Percentiles rank a stretch among this genome's conserved stretches.
Conservation (phyloP, 768 basidiomycete species). For the Cytidiella melzeri region DNA sequence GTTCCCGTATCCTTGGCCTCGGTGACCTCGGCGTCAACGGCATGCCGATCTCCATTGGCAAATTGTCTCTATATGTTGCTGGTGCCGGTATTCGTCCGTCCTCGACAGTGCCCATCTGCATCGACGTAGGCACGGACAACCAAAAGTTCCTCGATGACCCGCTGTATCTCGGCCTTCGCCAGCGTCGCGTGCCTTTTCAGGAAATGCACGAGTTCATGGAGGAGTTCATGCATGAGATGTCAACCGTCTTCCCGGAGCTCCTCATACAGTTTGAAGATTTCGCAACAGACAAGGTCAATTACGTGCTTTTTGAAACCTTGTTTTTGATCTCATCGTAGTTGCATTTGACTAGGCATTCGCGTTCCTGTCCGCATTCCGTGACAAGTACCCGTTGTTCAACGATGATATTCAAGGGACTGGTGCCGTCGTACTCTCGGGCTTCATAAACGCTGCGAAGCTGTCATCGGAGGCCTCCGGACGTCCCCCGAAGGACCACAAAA, state of each 20-base stretch:
- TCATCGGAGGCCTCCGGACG: slow-evolving; percentile 64
- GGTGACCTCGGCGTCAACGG: slow-evolving; percentile 81
- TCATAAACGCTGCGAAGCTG: slow-evolving; percentile 81
- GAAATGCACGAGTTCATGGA: slow-evolving; percentile 85
- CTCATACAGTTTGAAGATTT: slow-evolving; percentile 94
- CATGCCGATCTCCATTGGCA: slow-evolving; percentile 89
- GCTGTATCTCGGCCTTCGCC: slow-evolving; percentile 81
- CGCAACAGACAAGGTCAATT: slow-evolving; percentile 62
- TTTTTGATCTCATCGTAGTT: not conserved
- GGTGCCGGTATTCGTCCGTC: slow-evolving; percentile 80
- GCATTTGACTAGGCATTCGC: slow-evolving; percentile 52
- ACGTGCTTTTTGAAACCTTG: not conserved
- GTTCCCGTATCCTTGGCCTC: slow-evolving; percentile 83
- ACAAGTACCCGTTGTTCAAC: slow-evolving; percentile 77
- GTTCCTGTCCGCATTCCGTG: slow-evolving; percentile 72
- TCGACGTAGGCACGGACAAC: slow-evolving; percentile 90
- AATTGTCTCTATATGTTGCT: slow-evolving; percentile 84
- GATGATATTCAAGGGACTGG: slow-evolving; percentile 91
- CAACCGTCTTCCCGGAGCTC: slow-evolving; percentile 66
- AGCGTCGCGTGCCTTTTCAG: slow-evolving; percentile 54
- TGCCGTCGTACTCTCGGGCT: slow-evolving; percentile 85
- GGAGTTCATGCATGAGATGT: slow-evolving; percentile 86
- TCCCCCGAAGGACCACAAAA: slow-evolving; percentile 67
- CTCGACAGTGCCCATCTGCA: slow-evolving; percentile 75
- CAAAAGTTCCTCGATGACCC: slow-evolving; percentile 76